Evolutionary conservation across 2,329 filamentous ascomycete species (phyloP), one percentile per base, ranked within the genome.

Genomic region (Rosellinia necatrix): DNA sequence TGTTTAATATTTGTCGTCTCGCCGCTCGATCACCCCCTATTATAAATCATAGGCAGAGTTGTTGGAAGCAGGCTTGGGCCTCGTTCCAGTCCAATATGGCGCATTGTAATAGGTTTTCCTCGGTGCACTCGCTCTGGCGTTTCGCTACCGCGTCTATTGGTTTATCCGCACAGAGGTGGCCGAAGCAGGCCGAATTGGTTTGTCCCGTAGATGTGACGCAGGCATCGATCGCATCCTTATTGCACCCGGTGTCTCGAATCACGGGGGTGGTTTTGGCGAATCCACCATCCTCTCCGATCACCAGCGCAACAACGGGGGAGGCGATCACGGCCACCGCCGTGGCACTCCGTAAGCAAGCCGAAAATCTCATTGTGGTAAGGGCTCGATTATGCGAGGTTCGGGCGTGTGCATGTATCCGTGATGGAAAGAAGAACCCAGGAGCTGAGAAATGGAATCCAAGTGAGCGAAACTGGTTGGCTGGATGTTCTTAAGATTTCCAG

Each of bases 41-140:
- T 17, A n/a, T 30, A 29, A 6, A 30, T 41, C 44, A 66, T 10
- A 68, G 58, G 55, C 65, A 68, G 6, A 66, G 54, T 38, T 63
- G 47, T 38, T 66, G 63, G 37, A 66, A 66, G 37, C 65, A 68
- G 12, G 60, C 53, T 53, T 64, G 59, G 21, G 66, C 59, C 32
- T 66, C 58, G 29, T 60, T 58, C 65, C 60, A 65, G 47, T 67
- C 63, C 50, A 53, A 50, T 34, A 65, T 61, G n/a, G 65, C 52
- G 38, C 66, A 67, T 47, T 64, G 52, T 19, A 64, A 53, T 22
- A 68, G 53, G 54, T 67, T 68, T 5, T 68, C 64, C 49, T 67
- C 64, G 25, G 60, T 67, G 61, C 64, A 68, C 15, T 62, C 35
- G 44, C 65, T 62, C 34, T 67, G 56, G 15, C 66, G 66, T 47